A percentile compares a stretch with the other conserved stretches of the same genome.
phyloP scores from a whole-genome alignment of 129 eudicot genomes.

The Glebionis coronaria region DNA sequence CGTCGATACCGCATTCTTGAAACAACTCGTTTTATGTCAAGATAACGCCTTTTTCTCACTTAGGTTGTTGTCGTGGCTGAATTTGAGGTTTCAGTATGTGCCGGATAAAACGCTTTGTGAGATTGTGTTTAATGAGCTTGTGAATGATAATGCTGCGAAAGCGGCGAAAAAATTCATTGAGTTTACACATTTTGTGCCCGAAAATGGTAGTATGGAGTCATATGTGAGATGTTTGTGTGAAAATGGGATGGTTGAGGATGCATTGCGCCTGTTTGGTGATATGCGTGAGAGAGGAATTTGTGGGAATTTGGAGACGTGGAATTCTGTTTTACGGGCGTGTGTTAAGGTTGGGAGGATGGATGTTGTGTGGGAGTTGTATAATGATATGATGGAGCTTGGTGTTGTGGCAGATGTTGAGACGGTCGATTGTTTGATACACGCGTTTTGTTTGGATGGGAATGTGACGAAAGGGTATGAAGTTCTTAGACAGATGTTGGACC shows the following conservation, averaged over 20 bases:
- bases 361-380: slow-evolving; percentile 61
- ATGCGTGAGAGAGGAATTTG: no score
- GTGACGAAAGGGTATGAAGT: slow-evolving; percentile 49
- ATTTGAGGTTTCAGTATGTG: slow-evolving; percentile 29
- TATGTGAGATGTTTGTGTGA: slow-evolving; percentile 52
- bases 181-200: slow-evolving; percentile 32
- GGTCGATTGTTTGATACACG: slow-evolving; percentile 44
- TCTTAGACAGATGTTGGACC: slow-evolving; percentile 50
- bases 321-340: slow-evolving; percentile 34
- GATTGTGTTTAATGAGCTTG: slow-evolving; percentile 47
- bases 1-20: slow-evolving; percentile 33
- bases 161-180: slow-evolving; percentile 48
- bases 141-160: slow-evolving; percentile 47
- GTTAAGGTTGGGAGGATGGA: slow-evolving; percentile 37
- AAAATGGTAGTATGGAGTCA: slow-evolving; percentile 37
- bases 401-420: slow-evolving; percentile 59
- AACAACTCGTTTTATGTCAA: slow-evolving; percentile 47
- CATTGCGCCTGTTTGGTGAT: slow-evolving; percentile 46
- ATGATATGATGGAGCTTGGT: slow-evolving; percentile 54
- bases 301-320: no score
- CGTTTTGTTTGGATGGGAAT: slow-evolving; percentile 53
- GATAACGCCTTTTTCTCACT: slow-evolving; percentile 38
- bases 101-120: slow-evolving; percentile 29
- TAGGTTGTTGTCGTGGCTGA: slow-evolving; percentile 50
- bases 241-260: slow-evolving; percentile 51